Evolutionary conservation across 371 early-diverging fungal genomes (phyloP).

Genomic region (Cladochytrium tenue): DNA sequence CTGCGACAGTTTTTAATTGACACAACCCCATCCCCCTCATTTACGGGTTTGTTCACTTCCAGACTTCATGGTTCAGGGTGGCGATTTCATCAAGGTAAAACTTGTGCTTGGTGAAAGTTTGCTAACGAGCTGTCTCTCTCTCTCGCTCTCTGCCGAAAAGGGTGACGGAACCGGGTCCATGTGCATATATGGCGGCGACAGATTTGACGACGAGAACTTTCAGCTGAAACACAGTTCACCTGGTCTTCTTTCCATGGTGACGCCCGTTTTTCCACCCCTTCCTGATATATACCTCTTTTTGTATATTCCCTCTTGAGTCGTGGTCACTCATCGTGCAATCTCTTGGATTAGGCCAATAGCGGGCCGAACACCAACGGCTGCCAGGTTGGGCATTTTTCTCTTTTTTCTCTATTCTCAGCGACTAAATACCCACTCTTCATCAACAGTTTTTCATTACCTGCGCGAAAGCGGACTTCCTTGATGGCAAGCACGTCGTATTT

Average conservation of each 20-base stretch:
- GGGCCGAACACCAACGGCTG: conserved; percentile 94
- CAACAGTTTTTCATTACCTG: conserved; percentile 94
- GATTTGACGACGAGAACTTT: conserved; percentile 98
- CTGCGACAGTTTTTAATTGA: no score
- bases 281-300: background rate
- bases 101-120: no score
- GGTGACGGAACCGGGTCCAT: conserved; percentile 94
- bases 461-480: conserved; percentile 82
- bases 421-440: background rate
- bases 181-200: conserved; percentile 95
- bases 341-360: conserved; percentile 78
- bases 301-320: background rate
- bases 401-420: background rate
- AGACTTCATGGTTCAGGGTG: conserved; percentile 99
- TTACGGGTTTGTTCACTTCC: conserved; percentile 23
- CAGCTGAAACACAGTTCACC: conserved; percentile 85
- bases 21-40: background rate
- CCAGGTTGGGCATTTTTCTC: conserved; percentile 46
- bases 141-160: no score
- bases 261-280: background rate
- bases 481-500: conserved; percentile 89
- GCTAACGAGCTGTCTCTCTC: no score
- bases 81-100: conserved; percentile 90
- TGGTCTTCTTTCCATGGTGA: conserved; percentile 95
- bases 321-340: background rate